phyloP scores from a whole-genome alignment of 257 asterid species.

The Solanum rostratum region DNA sequence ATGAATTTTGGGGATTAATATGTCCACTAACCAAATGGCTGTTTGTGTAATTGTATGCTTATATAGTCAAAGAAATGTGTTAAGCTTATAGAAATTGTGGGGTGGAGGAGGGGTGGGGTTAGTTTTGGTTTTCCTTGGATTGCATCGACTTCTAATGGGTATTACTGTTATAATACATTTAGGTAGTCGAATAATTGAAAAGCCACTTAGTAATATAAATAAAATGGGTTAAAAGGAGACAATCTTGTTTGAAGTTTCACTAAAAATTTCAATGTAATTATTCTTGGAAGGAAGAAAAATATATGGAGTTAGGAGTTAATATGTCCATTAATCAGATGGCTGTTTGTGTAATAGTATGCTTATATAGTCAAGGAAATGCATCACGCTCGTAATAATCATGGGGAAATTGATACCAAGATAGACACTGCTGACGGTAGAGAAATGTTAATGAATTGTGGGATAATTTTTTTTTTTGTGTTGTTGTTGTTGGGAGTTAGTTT shows the following conservation, averaged over 20 bases:
- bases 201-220: background rate
- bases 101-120: background rate
- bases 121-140: background rate
- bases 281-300: background rate
- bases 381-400: background rate
- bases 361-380: background rate
- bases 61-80: background rate
- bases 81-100: background rate
- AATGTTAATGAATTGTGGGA: background rate
- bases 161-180: background rate
- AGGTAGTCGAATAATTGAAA: background rate
- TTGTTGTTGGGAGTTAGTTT: background rate
- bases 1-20: background rate
- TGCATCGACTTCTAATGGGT: background rate
- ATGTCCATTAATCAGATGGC: background rate
- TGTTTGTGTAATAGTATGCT: background rate
- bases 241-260: background rate
- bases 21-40: background rate
- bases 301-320: background rate
- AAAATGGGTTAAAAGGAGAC: background rate
- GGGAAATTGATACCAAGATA: background rate
- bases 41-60: background rate
- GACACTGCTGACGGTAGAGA: background rate
- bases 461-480: too few species aligned
- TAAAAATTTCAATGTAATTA: background rate